Evolutionary conservation across 306 rosid genomes (phyloP), one percentile per base, ranked within the genome.

Genomic region (Acacia crassicarpa): DNA sequence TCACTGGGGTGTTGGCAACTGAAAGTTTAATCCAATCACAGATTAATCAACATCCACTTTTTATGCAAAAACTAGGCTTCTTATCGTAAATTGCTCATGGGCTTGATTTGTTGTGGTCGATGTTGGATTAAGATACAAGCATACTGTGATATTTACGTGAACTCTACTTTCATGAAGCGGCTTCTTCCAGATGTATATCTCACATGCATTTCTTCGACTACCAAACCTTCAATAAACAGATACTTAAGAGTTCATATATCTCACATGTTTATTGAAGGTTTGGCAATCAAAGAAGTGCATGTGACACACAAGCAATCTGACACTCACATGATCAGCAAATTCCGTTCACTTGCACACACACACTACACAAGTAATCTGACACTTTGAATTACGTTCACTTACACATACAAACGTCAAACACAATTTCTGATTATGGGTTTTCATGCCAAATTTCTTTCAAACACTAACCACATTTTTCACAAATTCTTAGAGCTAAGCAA

Each of bases 1-100:
- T 95, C 97, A 54, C 30, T 72, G 2, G 92, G 95, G 79, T 95
- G 90, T 75, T 95, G 86, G 80, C 97, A 91, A 71, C 96, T 89
- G 75, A 14, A 49, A 61, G 38, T 44, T 63, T 10, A 68, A 82
- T 78, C 22, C 61, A 41, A 41, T 35, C 46, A 70, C 32, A 12
- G 17, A 61, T 46, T 17, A 56, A 32, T 53, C 12, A 33, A 32
- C 22, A 46, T n/a, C 53, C 46, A 33, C 33, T 61, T 27, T 19
- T 13, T 12, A 80, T 23, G 44, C 59, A 68, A 20, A 44, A 59
- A 17, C 4, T 43, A 53, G 49, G 27, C 44, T 27, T 67, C 15
- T 40, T 9, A 38, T 12, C 27, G 53, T 17, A 16, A 38, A 65
- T 15, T 67, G 16, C 10, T 77, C n/a, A 11, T 48, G 8, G 9